Conservation (phyloP, 2,329 filamentous ascomycete genomes). For the Diaporthe sp. region DNA sequence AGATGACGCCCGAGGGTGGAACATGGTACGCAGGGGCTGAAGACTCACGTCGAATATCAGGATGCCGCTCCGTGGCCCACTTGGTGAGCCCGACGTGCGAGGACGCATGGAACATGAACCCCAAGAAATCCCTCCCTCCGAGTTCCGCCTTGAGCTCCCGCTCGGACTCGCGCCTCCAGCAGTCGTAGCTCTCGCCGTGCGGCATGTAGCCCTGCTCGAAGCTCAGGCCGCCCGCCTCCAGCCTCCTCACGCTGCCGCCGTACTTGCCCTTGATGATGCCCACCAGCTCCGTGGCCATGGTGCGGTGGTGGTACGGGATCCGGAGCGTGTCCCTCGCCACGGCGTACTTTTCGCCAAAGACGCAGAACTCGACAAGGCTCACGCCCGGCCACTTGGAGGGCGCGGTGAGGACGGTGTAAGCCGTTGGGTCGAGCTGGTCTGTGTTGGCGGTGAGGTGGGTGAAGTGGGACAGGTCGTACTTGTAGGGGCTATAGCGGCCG, state of each 20-base stretch:
- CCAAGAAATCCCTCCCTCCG: conserved; percentile 46
- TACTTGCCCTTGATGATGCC: conserved; percentile 56
- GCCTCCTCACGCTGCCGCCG: conserved; percentile 47
- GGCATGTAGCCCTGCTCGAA: conserved; percentile 50
- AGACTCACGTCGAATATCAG: conserved; percentile 37
- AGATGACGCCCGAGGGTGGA: too few relatives aligned
- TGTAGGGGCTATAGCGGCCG: conserved; percentile 67
- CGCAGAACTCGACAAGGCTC: conserved; percentile 71
- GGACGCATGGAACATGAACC: conserved; percentile 48
- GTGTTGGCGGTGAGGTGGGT: conserved; percentile 69
- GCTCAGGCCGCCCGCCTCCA: conserved; percentile 49
- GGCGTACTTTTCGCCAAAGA: conserved; percentile 75
- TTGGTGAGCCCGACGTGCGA: conserved; percentile 47
- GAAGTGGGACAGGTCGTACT: conserved; percentile 67
- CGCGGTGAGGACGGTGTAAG: conserved; percentile 73
- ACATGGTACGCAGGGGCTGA: neutral
- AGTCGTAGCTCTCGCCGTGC: conserved; percentile 49
- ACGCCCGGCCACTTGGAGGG: conserved; percentile 66
- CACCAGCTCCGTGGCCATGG: conserved; percentile 66
- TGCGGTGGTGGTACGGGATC: conserved; percentile 68
- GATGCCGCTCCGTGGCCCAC: conserved; percentile 43
- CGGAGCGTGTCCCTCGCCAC: conserved; percentile 70
- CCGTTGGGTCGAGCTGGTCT: conserved; percentile 74
- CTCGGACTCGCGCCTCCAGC: conserved; percentile 44
- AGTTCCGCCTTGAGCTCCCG: conserved; percentile 44